These are phyloP conservation scores for Plicaturopsis crispa DNA, from an alignment of 768 basidiomycete genomes.

Conservation along the genomic window DNA sequence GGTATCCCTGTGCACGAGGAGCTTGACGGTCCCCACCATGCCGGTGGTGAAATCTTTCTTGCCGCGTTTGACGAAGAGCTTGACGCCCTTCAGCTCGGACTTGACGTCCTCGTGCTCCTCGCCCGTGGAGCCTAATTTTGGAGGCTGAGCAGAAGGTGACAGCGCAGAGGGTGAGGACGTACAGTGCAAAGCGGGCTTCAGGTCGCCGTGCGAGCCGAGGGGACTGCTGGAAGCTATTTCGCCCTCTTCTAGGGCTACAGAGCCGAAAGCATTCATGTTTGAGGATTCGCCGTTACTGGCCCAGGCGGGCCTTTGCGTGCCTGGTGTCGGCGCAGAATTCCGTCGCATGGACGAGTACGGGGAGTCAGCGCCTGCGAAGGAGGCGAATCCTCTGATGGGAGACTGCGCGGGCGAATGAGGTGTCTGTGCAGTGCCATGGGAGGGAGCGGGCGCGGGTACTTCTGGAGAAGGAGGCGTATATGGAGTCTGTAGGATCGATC, in stretches of 20 bases:
- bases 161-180: background rate
- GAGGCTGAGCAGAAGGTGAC: background rate
- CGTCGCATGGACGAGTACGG: constrained; percentile 24
- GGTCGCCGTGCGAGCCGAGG: background rate
- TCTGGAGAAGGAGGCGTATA: too few relatives aligned
- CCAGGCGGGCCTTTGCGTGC: constrained; percentile 4
- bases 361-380: constrained; percentile 27
- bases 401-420: constrained; percentile 6
- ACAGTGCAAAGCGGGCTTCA: constrained; percentile 1
- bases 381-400: constrained; percentile 26
- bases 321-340: constrained; percentile 7
- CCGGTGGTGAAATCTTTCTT: constrained; percentile 48
- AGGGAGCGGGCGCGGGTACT: too few relatives aligned
- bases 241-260: background rate
- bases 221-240: too few relatives aligned
- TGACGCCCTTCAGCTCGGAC: constrained; percentile 53
- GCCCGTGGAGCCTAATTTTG: constrained; percentile 41
- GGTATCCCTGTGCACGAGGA: constrained; percentile 38
- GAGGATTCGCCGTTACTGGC: constrained; percentile 2
- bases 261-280: background rate
- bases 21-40: constrained; percentile 53
- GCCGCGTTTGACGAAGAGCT: constrained; percentile 52
- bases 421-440: constrained; percentile 7
- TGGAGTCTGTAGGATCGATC: too few relatives aligned
- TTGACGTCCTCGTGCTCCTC: constrained; percentile 57